A percentile compares a stretch with the other conserved stretches of the same genome.
phyloP scores from a whole-genome alignment of 2,329 filamentous ascomycete species.

The Alternaria sp. region DNA sequence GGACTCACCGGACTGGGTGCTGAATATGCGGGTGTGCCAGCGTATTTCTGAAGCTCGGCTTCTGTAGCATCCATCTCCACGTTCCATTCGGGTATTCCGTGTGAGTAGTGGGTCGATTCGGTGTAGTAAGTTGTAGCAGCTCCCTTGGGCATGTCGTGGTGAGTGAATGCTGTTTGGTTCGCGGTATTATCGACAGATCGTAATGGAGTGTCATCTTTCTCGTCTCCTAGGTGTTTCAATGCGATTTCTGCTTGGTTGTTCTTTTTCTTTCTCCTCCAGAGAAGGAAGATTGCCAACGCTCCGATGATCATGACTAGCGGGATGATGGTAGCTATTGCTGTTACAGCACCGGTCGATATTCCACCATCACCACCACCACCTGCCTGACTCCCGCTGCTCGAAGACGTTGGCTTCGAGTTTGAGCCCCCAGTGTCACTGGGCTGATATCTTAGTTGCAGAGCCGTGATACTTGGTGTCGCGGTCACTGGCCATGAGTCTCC shows the following conservation, averaged over 20 bases:
- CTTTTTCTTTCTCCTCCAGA: conserved; percentile 30
- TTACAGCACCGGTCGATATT: conserved; percentile 70
- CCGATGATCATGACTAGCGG: conserved; percentile 78
- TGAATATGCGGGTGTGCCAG: conserved; percentile 1
- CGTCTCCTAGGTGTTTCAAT: conserved; percentile 8
- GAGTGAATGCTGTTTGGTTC: not conserved
- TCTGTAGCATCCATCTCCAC: conserved; percentile 33
- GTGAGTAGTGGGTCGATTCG: not conserved
- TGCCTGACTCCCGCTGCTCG: not conserved
- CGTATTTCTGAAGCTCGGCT: conserved; percentile 20
- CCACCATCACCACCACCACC: conserved; percentile 45
- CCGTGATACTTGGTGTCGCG: conserved; percentile 22
- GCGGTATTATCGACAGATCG: not conserved
- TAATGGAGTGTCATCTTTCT: conserved; percentile 9
- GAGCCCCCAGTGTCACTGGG: conserved; percentile 19
- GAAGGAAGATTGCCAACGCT: conserved; percentile 24
- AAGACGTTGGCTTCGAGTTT: conserved; percentile 4
- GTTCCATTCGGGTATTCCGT: conserved; percentile 37
- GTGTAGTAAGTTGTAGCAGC: not conserved
- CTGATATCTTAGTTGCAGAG: conserved; percentile 30
- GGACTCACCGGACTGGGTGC: not conserved
- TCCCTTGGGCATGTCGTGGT: not conserved
- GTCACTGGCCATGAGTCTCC: conserved; percentile 23
- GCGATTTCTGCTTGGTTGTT: conserved; percentile 12
- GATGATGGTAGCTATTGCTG: conserved; percentile 88